Conservation (phyloP, 2,329 filamentous ascomycete genomes). For the Penicillium sp. region DNA sequence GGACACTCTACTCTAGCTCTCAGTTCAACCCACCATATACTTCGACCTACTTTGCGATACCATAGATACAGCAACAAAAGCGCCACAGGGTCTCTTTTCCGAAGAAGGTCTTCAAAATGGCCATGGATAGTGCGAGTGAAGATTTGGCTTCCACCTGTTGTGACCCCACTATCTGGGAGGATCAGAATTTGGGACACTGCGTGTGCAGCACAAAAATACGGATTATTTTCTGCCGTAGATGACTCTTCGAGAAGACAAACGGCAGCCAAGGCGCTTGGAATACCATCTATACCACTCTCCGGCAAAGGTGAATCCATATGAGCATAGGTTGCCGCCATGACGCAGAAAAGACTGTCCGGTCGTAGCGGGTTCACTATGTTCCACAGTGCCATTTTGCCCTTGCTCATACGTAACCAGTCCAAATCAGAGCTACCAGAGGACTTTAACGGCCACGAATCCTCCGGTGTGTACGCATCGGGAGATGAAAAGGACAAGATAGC, state of each 20-base stretch:
- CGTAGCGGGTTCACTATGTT: constrained; percentile 44
- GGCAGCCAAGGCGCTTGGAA: constrained; percentile 19
- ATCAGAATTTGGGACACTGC: constrained; percentile 33
- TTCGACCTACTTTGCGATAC: constrained; percentile 43
- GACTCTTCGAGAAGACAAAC: constrained; percentile 26
- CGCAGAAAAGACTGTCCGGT: constrained; percentile 49
- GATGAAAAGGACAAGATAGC: constrained; percentile 44
- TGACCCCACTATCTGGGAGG: constrained; percentile 28
- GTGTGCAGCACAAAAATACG: constrained; percentile 44
- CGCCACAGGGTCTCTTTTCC: constrained; percentile 37
- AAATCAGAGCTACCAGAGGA: constrained; percentile 47
- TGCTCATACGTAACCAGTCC: constrained; percentile 59
- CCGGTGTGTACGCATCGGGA: constrained; percentile 40
- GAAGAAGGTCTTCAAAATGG: constrained; percentile 35
- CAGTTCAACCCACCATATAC: constrained; percentile 49
- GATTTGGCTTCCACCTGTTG: constrained; percentile 26
- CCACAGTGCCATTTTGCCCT: constrained; percentile 52
- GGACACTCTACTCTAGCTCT: constrained; percentile 45
- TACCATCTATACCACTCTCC: constrained; percentile 20
- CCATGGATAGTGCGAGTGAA: constrained; percentile 40
- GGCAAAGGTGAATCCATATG: constrained; percentile 39
- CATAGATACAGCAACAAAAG: constrained; percentile 46
- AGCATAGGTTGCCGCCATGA: constrained; percentile 33
- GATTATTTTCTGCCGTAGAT: constrained; percentile 37
- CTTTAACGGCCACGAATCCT: constrained; percentile 59